Conservation (phyloP, 352 stramenopile species). For the Globisporangium solare region DNA sequence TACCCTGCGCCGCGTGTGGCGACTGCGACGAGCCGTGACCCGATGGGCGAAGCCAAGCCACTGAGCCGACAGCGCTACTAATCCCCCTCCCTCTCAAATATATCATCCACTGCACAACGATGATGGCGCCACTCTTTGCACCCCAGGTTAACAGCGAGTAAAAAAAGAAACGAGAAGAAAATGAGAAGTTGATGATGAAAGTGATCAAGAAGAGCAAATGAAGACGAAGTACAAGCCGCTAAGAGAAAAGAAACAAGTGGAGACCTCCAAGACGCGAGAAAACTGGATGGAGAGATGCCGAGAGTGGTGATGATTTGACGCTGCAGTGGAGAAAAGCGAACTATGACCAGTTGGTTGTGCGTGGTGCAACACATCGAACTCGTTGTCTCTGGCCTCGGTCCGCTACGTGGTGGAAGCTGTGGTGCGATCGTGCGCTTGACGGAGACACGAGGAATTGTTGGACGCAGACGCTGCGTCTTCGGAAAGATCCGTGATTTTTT, state of each 20-base stretch:
- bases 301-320: constrained; percentile 7
- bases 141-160: constrained; percentile 8
- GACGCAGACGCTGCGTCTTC: constrained; percentile 20
- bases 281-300: constrained; percentile 5
- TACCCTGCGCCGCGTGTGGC: constrained; percentile 60
- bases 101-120: constrained; percentile 4
- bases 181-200: constrained; percentile 13
- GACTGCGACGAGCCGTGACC: constrained; percentile 55
- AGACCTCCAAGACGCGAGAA: constrained; percentile 4
- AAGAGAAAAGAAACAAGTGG: neutral
- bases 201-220: constrained; percentile 16
- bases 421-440: neutral
- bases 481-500: constrained; percentile 27
- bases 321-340: constrained; percentile 3
- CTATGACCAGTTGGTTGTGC: neutral
- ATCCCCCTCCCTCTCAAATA: constrained; percentile 14
- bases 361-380: neutral
- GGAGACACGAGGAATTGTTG: neutral
- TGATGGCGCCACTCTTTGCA: constrained; percentile 5
- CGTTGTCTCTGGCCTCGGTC: neutral
- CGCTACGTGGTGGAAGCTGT: neutral
- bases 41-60: constrained; percentile 56
- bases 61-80: constrained; percentile 80
- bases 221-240: constrained; percentile 1
- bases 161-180: constrained; percentile 9